Percentiles rank a stretch among this genome's conserved stretches.
Conservation (phyloP, 495 filamentous ascomycete genomes). For the Podospora pseudoanserina region DNA sequence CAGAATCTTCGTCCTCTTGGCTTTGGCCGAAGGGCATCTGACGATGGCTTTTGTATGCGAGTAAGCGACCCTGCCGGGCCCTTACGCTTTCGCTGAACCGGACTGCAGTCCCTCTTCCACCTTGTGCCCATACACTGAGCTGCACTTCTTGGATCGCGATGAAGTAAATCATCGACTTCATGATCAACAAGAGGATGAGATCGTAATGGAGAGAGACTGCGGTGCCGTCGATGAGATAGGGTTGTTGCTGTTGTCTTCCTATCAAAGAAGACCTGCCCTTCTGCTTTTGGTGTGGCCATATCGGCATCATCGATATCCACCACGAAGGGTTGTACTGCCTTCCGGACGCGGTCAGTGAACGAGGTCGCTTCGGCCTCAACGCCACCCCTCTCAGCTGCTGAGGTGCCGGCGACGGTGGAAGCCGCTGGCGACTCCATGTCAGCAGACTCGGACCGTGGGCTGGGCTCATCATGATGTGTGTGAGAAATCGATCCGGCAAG, state of each 20-base stretch:
- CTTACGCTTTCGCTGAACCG: constrained; percentile 32
- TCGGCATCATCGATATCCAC: constrained; percentile 26
- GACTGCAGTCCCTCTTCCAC: constrained; percentile 29
- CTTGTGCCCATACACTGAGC: constrained; percentile 15
- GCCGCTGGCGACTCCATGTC: constrained; percentile 34
- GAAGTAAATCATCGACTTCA: constrained; percentile 20
- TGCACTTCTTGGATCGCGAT: constrained; percentile 23
- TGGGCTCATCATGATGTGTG: constrained; percentile 17
- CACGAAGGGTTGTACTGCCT: constrained; percentile 5
- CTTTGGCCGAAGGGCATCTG: constrained; percentile 34
- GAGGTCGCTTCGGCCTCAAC: constrained; percentile 20
- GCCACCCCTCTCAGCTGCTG: constrained; percentile 27
- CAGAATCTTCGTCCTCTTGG: constrained; percentile 34
- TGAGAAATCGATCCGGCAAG: constrained; percentile 6
- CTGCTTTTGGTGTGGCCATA: constrained; percentile 40
- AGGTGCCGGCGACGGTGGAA: constrained; percentile 36
- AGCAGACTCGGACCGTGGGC: constrained; percentile 32
- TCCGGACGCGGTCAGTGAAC: neutral
- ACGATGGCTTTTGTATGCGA: constrained; percentile 39
- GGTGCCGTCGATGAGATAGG: constrained; percentile 26
- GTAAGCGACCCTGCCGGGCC: constrained; percentile 35
- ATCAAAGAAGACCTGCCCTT: constrained; percentile 28
- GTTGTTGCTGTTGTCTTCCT: constrained; percentile 19
- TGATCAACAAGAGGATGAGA: constrained; percentile 25
- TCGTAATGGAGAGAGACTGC: constrained; percentile 33